phyloP scores from a whole-genome alignment of 805 yeast species.

The Yarrowia osloensis region DNA sequence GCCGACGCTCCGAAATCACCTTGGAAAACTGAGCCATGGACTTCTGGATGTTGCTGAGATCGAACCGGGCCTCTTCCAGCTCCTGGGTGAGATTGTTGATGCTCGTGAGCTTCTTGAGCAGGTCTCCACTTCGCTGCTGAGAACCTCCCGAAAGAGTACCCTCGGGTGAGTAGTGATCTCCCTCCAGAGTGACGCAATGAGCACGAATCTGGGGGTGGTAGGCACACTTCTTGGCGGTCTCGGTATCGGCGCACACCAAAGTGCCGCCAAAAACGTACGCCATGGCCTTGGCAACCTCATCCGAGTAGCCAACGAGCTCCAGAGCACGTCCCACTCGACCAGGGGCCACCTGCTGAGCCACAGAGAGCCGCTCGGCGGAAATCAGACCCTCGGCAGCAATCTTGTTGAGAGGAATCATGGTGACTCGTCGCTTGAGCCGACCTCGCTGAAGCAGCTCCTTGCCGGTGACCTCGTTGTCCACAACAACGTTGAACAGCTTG shows the following conservation, averaged over 20 bases:
- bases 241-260: slow-evolving; percentile 83
- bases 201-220: slow-evolving; percentile 79
- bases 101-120: slow-evolving; percentile 65
- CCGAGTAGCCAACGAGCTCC: slow-evolving; percentile 72
- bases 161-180: slow-evolving; percentile 93
- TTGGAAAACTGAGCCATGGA: slow-evolving; percentile 49
- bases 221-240: slow-evolving; percentile 85
- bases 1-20: slow-evolving; percentile 36
- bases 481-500: slow-evolving; percentile 83
- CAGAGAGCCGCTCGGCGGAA: slow-evolving; percentile 52
- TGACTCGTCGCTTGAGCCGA: slow-evolving; percentile 74
- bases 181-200: slow-evolving; percentile 85
- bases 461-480: slow-evolving; percentile 85
- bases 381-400: slow-evolving; percentile 60
- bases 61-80: slow-evolving; percentile 47
- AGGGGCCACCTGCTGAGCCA: slow-evolving; percentile 79
- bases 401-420: slow-evolving; percentile 89
- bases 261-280: slow-evolving; percentile 87
- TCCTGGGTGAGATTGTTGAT: slow-evolving; percentile 52
- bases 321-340: slow-evolving; percentile 87
- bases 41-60: slow-evolving; percentile 47
- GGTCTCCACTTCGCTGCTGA: slow-evolving; percentile 53
- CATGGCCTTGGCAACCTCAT: slow-evolving; percentile 77
- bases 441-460: slow-evolving; percentile 78
- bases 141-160: slow-evolving; percentile 98